Percentiles rank a stretch among this genome's conserved stretches.
Evolutionary conservation across 2,329 filamentous ascomycete species (phyloP).

Genomic region (Bisporella sp.): DNA sequence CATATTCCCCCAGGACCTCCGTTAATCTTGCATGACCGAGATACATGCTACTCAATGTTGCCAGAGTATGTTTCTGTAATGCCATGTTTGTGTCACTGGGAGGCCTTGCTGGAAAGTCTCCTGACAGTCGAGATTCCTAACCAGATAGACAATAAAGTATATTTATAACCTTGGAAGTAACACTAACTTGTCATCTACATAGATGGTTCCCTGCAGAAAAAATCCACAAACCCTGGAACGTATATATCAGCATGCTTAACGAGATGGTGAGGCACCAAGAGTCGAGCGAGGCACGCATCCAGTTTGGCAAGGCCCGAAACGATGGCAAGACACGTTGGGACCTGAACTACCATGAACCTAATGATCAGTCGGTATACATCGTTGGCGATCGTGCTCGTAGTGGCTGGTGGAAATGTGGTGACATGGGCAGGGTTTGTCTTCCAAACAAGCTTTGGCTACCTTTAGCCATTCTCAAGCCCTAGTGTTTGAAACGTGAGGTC

Average conservation of each 20-base stretch:
- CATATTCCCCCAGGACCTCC: slow-evolving; percentile 21
- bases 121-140: too few relatives aligned
- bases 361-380: slow-evolving; percentile 13
- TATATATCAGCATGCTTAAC: slow-evolving; percentile 13
- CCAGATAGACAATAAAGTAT: too few relatives aligned
- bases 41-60: slow-evolving; percentile 19
- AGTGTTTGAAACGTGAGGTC: too few relatives aligned
- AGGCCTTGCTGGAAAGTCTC: too few relatives aligned
- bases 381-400: too few relatives aligned
- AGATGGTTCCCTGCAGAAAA: slow-evolving; percentile 20
- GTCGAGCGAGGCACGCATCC: slow-evolving; percentile 6
- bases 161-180: too few relatives aligned
- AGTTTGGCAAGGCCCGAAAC: slow-evolving; percentile 1
- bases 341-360: slow-evolving; percentile 17
- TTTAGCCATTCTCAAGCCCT: too few relatives aligned
- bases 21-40: slow-evolving; percentile 17
- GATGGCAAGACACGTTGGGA: slow-evolving; percentile 15
- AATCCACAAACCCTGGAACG: slow-evolving; percentile 13
- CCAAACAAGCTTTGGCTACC: too few relatives aligned
- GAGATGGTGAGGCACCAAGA: slow-evolving; percentile 11
- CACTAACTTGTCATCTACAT: too few relatives aligned
- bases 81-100: too few relatives aligned
- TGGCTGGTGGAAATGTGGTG: too few relatives aligned
- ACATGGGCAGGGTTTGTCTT: too few relatives aligned
- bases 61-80: slow-evolving; percentile 9